Evolutionary conservation across 192 early-diverging fungal genomes (phyloP), one percentile per base, ranked within the genome.

Genomic region (Backusella liffmaniae): DNA sequence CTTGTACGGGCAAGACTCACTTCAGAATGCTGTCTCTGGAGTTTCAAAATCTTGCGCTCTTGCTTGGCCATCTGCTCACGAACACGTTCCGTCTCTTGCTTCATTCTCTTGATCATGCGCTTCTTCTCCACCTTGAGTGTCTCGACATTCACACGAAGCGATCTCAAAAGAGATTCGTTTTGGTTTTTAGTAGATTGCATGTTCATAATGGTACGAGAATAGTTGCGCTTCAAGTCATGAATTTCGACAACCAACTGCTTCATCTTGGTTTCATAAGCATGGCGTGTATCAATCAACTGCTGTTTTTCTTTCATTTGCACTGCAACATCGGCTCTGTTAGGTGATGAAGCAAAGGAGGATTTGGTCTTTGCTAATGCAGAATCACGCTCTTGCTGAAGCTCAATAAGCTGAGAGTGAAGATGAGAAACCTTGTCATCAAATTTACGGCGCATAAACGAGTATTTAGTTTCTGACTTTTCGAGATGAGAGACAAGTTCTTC

Each of bases 51-150:
- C 77, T 91, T 89, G 62, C 86, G 87, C 34, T 89, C 86, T 29
- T 86, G 83, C 12, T 83, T 78, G 9, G 86, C 85, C 67, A 89
- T 86, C 76, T 90, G 82, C 44, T 92, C 89, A 68, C 92, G 84
- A 34, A 88, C 87, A 26, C 85, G 79, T 49, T 91, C 86, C 0
- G 89, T 82, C 71, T 94, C 92, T 44, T 89, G 88, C 71, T 92
- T 91, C 82, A 94, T 91, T n/a, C 93, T 86, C 78, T 91, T 93
- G 73, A 94, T 79, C 90, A 95, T 92, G 7, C 90, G 85, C n/a
- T 89, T 73, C 76, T 96, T 96, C 82, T 96, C 94, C 21, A 85
- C 84, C 75, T 93, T 94, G 53, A 94, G 85, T 7, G 88, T 85
- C 75, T 92, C 89, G 34, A 96, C 90, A 39, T 91, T 93, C 8